phyloP scores from a whole-genome alignment of 306 rosid species.

The Ceratonia siliqua region DNA sequence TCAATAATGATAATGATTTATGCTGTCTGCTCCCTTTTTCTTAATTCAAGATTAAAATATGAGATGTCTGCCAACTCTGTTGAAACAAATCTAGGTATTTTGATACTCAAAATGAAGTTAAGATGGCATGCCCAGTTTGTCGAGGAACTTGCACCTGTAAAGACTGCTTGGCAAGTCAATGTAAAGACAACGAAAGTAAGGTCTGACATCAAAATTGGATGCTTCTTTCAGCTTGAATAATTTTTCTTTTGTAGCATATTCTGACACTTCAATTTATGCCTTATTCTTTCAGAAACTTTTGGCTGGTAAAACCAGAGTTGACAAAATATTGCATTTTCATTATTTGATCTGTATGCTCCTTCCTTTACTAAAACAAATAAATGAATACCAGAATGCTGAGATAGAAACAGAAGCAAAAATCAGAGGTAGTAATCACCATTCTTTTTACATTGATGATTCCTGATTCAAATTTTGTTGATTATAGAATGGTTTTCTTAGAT shows the following conservation, averaged over 20 bases:
- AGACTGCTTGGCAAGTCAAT: slow-evolving; percentile 71
- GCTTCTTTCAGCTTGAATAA: slow-evolving; percentile 19
- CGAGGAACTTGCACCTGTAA: slow-evolving; percentile 87
- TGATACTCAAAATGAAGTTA: slow-evolving; percentile 81
- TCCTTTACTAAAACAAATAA: slow-evolving; percentile 80
- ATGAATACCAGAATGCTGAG: slow-evolving; percentile 63
- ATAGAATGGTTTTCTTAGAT: neutral
- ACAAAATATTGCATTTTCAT: slow-evolving; percentile 73
- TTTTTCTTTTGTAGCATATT: slow-evolving; percentile 33
- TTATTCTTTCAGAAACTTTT: slow-evolving; percentile 62
- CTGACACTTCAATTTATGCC: slow-evolving; percentile 40
- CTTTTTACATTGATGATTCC: slow-evolving; percentile 21
- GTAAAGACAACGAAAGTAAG: slow-evolving; percentile 85
- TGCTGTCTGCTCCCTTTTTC: slow-evolving; percentile 2
- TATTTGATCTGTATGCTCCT: slow-evolving; percentile 88
- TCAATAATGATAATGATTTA: slow-evolving; percentile 24
- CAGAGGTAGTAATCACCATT: slow-evolving; percentile 52
- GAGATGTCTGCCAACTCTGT: slow-evolving; percentile 31
- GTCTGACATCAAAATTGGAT: slow-evolving; percentile 71
- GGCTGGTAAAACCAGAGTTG: slow-evolving; percentile 60
- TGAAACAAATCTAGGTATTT: slow-evolving; percentile 60
- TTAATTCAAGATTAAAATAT: slow-evolving; percentile 23
- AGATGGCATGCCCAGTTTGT: slow-evolving; percentile 92
- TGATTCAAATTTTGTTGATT: slow-evolving; percentile 23
- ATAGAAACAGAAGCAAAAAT: slow-evolving; percentile 70